These are phyloP conservation scores for Candida smagusa DNA, from an alignment of 1,139 yeast species.

Conservation along the genomic window DNA sequence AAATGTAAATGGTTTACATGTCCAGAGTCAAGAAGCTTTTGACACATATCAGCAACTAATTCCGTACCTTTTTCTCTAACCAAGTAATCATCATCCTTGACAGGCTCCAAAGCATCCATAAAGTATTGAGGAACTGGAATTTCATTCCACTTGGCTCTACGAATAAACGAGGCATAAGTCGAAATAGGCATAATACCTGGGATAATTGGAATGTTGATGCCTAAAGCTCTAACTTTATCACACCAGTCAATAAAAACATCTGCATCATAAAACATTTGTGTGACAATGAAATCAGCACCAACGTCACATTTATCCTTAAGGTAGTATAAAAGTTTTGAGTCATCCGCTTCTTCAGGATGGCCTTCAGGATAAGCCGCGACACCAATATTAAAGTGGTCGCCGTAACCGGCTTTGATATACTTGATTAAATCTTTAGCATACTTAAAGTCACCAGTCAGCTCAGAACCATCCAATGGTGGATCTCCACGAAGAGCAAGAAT, in stretches of 20 bases:
- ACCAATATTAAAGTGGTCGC: slow-evolving; percentile 66
- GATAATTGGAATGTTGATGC: slow-evolving; percentile 83
- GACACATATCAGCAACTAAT: slow-evolving; percentile 82
- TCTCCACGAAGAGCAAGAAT: slow-evolving; percentile 86
- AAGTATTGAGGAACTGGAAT: slow-evolving; percentile 76
- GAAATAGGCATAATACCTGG: slow-evolving; percentile 99
- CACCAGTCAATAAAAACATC: slow-evolving; percentile 87
- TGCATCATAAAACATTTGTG: slow-evolving; percentile 90
- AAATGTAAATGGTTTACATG: slow-evolving; percentile 83
- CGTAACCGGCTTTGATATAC: slow-evolving; percentile 54
- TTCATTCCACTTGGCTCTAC: slow-evolving; percentile 94
- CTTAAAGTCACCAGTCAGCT: slow-evolving; percentile 67
- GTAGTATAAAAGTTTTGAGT: slow-evolving; percentile 54
- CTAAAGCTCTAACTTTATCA: slow-evolving; percentile 60
- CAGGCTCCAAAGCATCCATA: slow-evolving; percentile 68
- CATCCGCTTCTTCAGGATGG: slow-evolving; percentile 74
- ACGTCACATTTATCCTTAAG: slow-evolving; percentile 87
- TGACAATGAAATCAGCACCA: slow-evolving; percentile 89
- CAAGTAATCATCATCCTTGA: slow-evolving; percentile 84
- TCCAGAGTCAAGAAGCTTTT: slow-evolving; percentile 65
- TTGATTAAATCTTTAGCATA: slow-evolving; percentile 65
- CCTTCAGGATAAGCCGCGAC: slow-evolving; percentile 80
- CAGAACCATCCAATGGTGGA: slow-evolving; percentile 64
- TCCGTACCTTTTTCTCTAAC: slow-evolving; percentile 87
- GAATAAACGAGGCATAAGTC: slow-evolving; percentile 84